A percentile compares a stretch with the other conserved stretches of the same genome.
Conservation (phyloP, 2,329 filamentous ascomycete genomes). For the Fusarium sp. region DNA sequence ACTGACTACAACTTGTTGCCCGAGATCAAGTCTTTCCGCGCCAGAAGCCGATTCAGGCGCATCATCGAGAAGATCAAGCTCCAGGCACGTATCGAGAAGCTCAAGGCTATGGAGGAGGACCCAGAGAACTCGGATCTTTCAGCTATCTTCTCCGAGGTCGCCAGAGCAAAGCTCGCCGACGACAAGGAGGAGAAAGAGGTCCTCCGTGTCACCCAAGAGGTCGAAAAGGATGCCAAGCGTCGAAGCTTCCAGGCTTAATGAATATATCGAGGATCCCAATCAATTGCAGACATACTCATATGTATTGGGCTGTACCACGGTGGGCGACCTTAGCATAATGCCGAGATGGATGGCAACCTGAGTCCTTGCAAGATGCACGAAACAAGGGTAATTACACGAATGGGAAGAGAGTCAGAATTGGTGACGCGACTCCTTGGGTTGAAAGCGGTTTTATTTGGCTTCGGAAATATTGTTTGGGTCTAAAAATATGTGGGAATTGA, state of each 20-base stretch:
- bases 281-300: neutral
- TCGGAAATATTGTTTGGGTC: constrained; percentile 1
- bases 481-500: constrained; percentile 2
- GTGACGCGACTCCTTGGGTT: constrained; percentile 8
- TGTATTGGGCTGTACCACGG: neutral
- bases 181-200: constrained; percentile 80
- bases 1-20: constrained; percentile 97
- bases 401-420: constrained; percentile 1
- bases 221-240: constrained; percentile 61
- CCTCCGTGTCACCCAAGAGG: constrained; percentile 72
- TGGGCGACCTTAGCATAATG: neutral
- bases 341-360: neutral
- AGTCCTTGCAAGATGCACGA: neutral
- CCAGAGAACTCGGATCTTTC: constrained; percentile 74
- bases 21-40: constrained; percentile 93
- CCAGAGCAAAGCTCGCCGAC: constrained; percentile 91
- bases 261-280: neutral
- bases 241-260: constrained; percentile 43
- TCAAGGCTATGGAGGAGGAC: constrained; percentile 93
- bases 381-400: neutral
- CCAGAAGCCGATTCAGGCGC: constrained; percentile 88
- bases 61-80: constrained; percentile 98
- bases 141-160: constrained; percentile 86
- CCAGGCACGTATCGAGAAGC: constrained; percentile 91
- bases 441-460: constrained; percentile 28